phyloP scores from a whole-genome alignment of 768 basidiomycete genomes.

The Dacryopinax primogenitus region DNA sequence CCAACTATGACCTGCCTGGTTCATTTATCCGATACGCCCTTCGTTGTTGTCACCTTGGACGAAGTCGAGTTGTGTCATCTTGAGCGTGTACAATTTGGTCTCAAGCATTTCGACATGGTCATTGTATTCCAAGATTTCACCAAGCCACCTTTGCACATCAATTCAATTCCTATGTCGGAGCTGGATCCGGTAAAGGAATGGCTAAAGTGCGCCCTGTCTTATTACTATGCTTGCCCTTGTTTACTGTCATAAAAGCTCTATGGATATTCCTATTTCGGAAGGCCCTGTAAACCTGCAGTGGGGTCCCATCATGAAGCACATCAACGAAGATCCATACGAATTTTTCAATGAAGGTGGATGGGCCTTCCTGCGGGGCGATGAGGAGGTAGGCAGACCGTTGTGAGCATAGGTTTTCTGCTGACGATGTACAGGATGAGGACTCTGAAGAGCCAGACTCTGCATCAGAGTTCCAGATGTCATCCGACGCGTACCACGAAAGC shows the following conservation, averaged over 20 bases:
- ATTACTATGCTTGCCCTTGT: slow-evolving; percentile 12
- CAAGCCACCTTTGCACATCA: slow-evolving; percentile 83
- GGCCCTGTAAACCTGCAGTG: slow-evolving; percentile 96
- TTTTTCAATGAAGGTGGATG: slow-evolving; percentile 97
- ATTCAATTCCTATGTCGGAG: slow-evolving; percentile 79
- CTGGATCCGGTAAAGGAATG: slow-evolving; percentile 98
- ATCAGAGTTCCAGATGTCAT: slow-evolving; percentile 51
- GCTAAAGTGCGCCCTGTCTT: slow-evolving; percentile 68
- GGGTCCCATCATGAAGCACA: slow-evolving; percentile 97
- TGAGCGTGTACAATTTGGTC: slow-evolving; percentile 89
- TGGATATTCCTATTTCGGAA: slow-evolving; percentile 91
- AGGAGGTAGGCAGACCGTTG: slow-evolving; percentile 41
- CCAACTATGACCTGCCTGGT: slow-evolving; percentile 96
- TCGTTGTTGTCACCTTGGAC: slow-evolving; percentile 83
- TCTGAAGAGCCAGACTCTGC: slow-evolving; percentile 44
- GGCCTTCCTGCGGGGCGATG: slow-evolving; percentile 72
- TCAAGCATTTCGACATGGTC: slow-evolving; percentile 97
- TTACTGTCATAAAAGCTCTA: slow-evolving; percentile 48
- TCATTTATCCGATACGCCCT: slow-evolving; percentile 87
- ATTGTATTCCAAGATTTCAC: slow-evolving; percentile 95
- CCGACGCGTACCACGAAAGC: slow-evolving; percentile 31
- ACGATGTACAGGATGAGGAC: not conserved
- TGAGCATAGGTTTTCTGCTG: not conserved
- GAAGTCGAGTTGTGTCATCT: slow-evolving; percentile 96
- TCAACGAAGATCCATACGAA: slow-evolving; percentile 87